phyloP scores from a whole-genome alignment of 208 protist species.

The Polymyxa betae region DNA sequence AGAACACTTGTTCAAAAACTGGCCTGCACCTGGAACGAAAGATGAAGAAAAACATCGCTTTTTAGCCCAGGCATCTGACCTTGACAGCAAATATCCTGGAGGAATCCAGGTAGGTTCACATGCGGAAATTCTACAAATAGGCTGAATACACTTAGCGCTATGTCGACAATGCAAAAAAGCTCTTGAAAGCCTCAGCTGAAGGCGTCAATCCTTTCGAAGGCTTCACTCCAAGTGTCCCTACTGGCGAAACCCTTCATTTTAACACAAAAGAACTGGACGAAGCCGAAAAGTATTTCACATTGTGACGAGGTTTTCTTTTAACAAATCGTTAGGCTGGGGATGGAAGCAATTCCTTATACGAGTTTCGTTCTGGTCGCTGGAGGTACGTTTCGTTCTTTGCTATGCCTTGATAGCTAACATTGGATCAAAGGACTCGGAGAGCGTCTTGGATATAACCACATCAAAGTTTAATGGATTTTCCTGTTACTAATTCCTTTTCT shows the following conservation, averaged over 20 bases:
- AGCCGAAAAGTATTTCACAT: conserved; percentile 68
- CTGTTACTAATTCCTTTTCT: background rate
- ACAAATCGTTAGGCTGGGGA: conserved; percentile 72
- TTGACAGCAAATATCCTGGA: conserved; percentile 40
- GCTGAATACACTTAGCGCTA: conserved; percentile 77
- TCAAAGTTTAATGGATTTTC: conserved; percentile 75
- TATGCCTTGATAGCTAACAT: background rate
- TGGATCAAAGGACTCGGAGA: conserved; percentile 81
- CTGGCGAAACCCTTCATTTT: conserved; percentile 71
- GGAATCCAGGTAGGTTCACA: conserved; percentile 12
- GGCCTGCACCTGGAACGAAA: background rate
- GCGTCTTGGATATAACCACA: conserved; percentile 83
- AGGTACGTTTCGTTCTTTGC: conserved; percentile 16
- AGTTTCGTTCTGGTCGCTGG: conserved; percentile 87
- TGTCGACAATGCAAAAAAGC: conserved; percentile 76
- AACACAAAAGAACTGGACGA: conserved; percentile 69
- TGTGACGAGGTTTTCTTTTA: conserved; percentile 64
- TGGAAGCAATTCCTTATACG: conserved; percentile 68
- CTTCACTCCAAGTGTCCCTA: conserved; percentile 75
- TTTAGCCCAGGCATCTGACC: background rate
- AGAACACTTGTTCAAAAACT: conserved; percentile 58
- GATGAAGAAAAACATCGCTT: conserved; percentile 12
- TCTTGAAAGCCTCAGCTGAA: conserved; percentile 72
- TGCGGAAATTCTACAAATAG: background rate
- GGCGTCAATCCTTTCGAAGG: conserved; percentile 73